Base-by-base conservation (phyloP, 805 yeast species). In the Suhomyces canberraensis region DNA sequence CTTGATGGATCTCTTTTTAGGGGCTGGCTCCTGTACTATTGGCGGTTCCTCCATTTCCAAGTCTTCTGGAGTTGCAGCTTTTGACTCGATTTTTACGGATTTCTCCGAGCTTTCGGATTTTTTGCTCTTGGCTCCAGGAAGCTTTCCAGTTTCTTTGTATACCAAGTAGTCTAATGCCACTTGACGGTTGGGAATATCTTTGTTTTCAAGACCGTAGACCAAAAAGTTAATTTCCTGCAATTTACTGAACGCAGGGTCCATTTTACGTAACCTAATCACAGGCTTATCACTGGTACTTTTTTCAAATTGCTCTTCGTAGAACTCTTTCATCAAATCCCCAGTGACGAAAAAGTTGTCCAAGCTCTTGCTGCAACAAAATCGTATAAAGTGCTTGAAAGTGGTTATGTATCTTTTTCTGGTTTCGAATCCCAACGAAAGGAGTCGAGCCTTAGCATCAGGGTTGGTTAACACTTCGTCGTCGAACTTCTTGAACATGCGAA, bases 201-300 rank as follows among this genome's bases (percentile, higher is more conserved):
- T 44, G 36, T 35, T 41, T 19, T 32, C 22, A 22, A 44, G 33
- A 13, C 36, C 36, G 36, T 44, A 44, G 16, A 44, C 48, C 33
- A 44, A 33, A 27, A 36, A 44, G 36, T 44, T 44, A 29, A 44
- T 44, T 25, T 44, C 48, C 24, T 44, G 48, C 8, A 44, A 29
- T 31, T 44, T 44, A 29, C 45, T 41, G 34, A 44, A 44, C 4
- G 48, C 48, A 6, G 48, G 48, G 31, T 44, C 48, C 48, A 44
- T 44, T 27, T 44, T 44, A 4, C 45, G 26, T 37, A 44, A 37
- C 22, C 48, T 36, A 15, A 44, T 44, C n/a, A 44, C 42, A 5
- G 48, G 48, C 31, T 44, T 41, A 25, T 36, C 41, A 24, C 45
- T 41, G 14, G 33, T 29, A 31, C 48, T 44, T 18, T 31, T 44